Base-by-base conservation (phyloP, 2,329 filamentous ascomycete genomes). In the Cladosporium sp. region DNA sequence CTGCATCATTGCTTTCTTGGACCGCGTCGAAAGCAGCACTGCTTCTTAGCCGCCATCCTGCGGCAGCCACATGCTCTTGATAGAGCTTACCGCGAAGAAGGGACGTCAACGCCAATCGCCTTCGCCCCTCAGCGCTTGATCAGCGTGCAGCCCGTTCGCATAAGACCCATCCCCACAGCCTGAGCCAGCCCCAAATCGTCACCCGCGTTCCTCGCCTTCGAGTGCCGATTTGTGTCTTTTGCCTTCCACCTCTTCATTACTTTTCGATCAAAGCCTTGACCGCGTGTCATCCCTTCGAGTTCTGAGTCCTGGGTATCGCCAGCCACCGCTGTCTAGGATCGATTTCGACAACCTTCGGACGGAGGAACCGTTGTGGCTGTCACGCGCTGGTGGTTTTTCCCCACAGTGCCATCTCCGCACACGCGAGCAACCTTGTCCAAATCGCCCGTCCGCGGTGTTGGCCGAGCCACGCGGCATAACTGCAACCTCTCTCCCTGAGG, bases 321-420 rank as follows among this genome's bases (percentile, higher is more conserved):
- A n/a, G n/a, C n/a, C n/a, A n/a, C n/a, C n/a, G n/a, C n/a, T n/a
- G n/a, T n/a, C n/a, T n/a, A n/a, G n/a, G n/a, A n/a, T n/a, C n/a
- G n/a, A n/a, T n/a, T n/a, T 34, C 36, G 36, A 15, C 24, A 29
- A 32, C 37, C 37, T 36, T 34, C 40, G 20, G 37, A 36, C 24
- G 13, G 9, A 30, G 27, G 40, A 47, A 40, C 38, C 44, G 44
- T 36, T 27, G 44, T 47, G 44, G 44, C 44, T 47, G 36, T 47
- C 44, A 47, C 44, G 44, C 44, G 43, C 36, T 18, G 36, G 27
- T 20, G 19, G 27, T 36, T 43, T 39, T 50, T 37, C 47, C 47
- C 47, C 47, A 50, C 47, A 48, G 39, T 41, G n/a, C 47, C 47
- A 43, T 42, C 47, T 50, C 39, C 47, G 40, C 39, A 42, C 39